Percentiles rank a stretch among this genome's conserved stretches.
Evolutionary conservation across 1,284 basidiomycete species (phyloP).

Genomic region (Apiotrichum domesticum): DNA sequence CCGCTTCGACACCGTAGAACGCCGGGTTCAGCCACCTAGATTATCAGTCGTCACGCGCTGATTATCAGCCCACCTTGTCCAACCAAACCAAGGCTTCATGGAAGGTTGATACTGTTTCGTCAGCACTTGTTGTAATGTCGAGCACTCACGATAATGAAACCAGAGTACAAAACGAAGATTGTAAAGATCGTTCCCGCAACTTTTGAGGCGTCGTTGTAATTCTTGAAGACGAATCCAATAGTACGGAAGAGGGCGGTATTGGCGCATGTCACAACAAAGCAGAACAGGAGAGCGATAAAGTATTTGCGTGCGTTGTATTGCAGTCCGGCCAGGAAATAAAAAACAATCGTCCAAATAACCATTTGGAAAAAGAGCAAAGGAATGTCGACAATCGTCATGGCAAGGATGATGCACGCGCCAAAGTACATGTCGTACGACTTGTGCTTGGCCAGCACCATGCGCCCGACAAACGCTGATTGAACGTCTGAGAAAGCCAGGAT

Average conservation of each 20-base stretch:
- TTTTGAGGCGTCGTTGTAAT: conserved; percentile 43
- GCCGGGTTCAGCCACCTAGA: conserved; percentile 29
- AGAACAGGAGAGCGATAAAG: conserved; percentile 40
- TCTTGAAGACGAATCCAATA: conserved; percentile 36
- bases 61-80: conserved; percentile 15
- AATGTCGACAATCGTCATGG: conserved; percentile 58
- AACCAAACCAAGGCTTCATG: conserved; percentile 33
- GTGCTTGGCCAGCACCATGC: conserved; percentile 61
- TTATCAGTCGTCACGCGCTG: too few relatives aligned
- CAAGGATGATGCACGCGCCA: conserved; percentile 51
- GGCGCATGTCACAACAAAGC: conserved; percentile 23
- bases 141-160: conserved; percentile 28
- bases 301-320: conserved; percentile 30
- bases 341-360: conserved; percentile 44
- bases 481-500: conserved; percentile 61
- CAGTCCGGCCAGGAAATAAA: conserved; percentile 41
- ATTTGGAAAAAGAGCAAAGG: conserved; percentile 46
- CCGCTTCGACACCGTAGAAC: conserved; percentile 35
- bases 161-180: conserved; percentile 30
- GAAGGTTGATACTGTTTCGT: conserved; percentile 23
- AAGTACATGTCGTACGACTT: conserved; percentile 48
- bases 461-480: conserved; percentile 62
- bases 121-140: neutral
- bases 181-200: conserved; percentile 36
- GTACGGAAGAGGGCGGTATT: conserved; percentile 39